Conservation (phyloP, 2,329 filamentous ascomycete genomes). For the Stachybotrys elegans region DNA sequence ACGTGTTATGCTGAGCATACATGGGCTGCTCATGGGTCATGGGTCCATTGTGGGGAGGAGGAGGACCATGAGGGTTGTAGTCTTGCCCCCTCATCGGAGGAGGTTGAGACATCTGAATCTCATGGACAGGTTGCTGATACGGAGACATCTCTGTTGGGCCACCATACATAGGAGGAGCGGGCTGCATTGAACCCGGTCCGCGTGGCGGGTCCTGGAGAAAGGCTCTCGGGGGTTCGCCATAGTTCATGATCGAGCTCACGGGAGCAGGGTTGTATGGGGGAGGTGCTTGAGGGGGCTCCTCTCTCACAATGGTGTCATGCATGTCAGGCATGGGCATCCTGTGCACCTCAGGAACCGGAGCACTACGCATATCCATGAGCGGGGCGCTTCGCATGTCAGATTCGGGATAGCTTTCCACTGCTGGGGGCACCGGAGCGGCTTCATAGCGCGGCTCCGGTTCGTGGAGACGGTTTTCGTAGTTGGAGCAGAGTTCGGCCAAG, state of each 20-base stretch:
- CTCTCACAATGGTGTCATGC: conserved; percentile 15
- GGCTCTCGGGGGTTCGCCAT: background rate
- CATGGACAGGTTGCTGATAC: conserved; percentile 20
- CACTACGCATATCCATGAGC: no score
- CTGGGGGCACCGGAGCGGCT: no score
- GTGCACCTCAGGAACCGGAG: background rate
- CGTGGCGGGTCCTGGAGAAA: conserved; percentile 11
- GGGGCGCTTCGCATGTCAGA: no score
- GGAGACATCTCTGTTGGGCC: conserved; percentile 15
- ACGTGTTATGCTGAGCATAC: conserved; percentile 23
- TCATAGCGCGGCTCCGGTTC: no score
- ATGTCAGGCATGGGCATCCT: conserved; percentile 9
- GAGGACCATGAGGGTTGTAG: conserved; percentile 19
- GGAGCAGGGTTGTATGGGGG: no score
- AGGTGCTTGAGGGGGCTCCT: conserved; percentile 17
- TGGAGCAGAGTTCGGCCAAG: conserved; percentile 30
- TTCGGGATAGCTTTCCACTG: no score
- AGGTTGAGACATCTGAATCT: conserved; percentile 18
- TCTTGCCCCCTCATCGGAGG: conserved; percentile 20
- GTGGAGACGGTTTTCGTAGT: conserved; percentile 20
- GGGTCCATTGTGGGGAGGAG: conserved; percentile 10
- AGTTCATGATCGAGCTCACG: no score
- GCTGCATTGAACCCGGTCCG: conserved; percentile 17
- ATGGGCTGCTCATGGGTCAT: conserved; percentile 17
- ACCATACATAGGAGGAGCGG: conserved; percentile 15